Percentiles rank a stretch among this genome's conserved stretches.
Conservation (phyloP, 345 rosid species). For the Euphorbia pulcherrima region DNA sequence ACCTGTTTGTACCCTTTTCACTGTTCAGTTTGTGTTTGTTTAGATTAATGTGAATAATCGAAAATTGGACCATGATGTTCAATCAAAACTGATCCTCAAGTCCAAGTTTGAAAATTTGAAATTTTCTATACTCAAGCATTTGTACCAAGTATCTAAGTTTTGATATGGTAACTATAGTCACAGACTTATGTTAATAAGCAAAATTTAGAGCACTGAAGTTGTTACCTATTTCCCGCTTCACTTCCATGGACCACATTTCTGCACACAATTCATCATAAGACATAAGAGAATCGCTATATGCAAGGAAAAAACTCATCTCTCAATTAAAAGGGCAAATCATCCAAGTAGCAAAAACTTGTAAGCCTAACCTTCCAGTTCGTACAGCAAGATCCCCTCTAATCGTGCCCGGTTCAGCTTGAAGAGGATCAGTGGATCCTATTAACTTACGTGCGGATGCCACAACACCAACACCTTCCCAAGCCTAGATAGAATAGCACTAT, state of each 20-base stretch:
- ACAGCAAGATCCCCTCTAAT: conserved; percentile 95
- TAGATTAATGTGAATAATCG: neutral
- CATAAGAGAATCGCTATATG: neutral
- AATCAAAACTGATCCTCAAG: neutral
- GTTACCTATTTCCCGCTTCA: conserved; percentile 84
- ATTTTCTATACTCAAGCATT: neutral
- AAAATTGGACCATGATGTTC: neutral
- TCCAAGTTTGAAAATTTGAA: neutral
- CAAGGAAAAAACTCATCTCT: neutral
- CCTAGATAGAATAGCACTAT: conserved; percentile 39
- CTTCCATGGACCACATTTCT: conserved; percentile 97
- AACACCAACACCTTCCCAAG: conserved; percentile 95
- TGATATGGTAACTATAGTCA: neutral
- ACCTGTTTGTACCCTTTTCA: neutral
- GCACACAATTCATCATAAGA: conserved; percentile 33
- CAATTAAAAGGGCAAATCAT: conserved; percentile 1
- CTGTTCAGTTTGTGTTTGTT: too few relatives aligned
- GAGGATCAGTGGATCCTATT: conserved; percentile 92
- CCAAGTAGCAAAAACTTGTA: too few relatives aligned
- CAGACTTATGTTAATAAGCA: neutral
- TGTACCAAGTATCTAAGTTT: neutral
- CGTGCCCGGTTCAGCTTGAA: conserved; percentile 96
- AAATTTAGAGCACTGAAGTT: conserved; percentile 3
- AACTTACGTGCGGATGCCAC: conserved; percentile 93
- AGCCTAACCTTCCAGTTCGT: conserved; percentile 87